phyloP scores from a whole-genome alignment of 192 early-diverging fungal genomes.

The Coemansia sp. region DNA sequence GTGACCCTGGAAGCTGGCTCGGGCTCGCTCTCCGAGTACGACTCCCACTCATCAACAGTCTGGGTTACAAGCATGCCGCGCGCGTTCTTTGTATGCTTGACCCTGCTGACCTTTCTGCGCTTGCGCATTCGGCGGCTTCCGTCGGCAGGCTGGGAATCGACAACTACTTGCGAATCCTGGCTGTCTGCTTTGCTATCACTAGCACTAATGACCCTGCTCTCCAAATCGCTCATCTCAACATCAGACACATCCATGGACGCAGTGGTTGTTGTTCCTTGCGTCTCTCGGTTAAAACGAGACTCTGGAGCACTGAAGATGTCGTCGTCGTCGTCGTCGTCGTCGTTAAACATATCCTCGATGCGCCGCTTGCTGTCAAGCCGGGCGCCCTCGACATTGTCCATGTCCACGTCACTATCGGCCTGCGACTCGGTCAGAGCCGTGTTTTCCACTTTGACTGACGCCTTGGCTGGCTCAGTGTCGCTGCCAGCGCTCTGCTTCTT shows the following conservation, averaged over 20 bases:
- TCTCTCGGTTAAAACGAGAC: neutral
- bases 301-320: slow-evolving; percentile 10
- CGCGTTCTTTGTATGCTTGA: slow-evolving; percentile 48
- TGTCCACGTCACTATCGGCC: slow-evolving; percentile 13
- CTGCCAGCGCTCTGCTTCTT: neutral
- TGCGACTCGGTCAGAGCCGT: neutral
- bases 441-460: neutral
- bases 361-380: slow-evolving; percentile 9
- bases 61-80: slow-evolving; percentile 51
- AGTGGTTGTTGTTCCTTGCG: neutral
- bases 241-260: slow-evolving; percentile 15
- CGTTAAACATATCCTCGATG: slow-evolving; percentile 53
- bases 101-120: slow-evolving; percentile 44
- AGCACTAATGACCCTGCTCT: neutral
- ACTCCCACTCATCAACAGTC: slow-evolving; percentile 50
- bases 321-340: slow-evolving; percentile 29
- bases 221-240: slow-evolving; percentile 31
- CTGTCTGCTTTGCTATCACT: neutral
- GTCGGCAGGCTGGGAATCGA: slow-evolving; percentile 11
- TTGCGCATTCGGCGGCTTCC: slow-evolving; percentile 29
- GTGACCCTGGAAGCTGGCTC: slow-evolving; percentile 9
- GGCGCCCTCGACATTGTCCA: slow-evolving; percentile 15
- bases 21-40: slow-evolving; percentile 45
- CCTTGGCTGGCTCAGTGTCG: neutral
- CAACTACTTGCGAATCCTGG: neutral